Percentiles rank a stretch among this genome's conserved stretches.
These are phyloP conservation scores for Paxillus rubicundulus DNA, from an alignment of 768 basidiomycete genomes.

Conservation along the genomic window DNA sequence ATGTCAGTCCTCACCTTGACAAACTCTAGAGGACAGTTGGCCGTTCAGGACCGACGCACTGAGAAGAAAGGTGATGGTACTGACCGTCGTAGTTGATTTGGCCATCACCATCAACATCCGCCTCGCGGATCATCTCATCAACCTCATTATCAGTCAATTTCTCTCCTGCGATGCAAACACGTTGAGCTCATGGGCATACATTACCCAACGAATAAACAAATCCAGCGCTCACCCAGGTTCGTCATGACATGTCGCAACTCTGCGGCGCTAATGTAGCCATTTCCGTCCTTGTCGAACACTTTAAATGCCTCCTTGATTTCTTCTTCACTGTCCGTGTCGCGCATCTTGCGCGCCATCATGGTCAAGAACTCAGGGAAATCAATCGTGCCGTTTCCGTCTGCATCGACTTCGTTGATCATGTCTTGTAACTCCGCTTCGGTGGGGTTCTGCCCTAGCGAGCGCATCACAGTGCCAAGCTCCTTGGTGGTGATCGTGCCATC, in stretches of 20 bases:
- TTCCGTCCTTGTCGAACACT: conserved; percentile 95
- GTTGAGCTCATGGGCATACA: conserved; percentile 2
- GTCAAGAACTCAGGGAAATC: conserved; percentile 83
- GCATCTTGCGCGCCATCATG: conserved; percentile 87
- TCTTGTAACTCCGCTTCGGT: conserved; percentile 90
- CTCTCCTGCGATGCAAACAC: conserved; percentile 52
- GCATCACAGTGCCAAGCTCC: conserved; percentile 93
- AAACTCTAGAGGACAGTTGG: conserved; percentile 51
- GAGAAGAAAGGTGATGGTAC: conserved; percentile 14
- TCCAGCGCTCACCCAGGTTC: conserved; percentile 61
- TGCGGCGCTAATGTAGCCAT: conserved; percentile 82
- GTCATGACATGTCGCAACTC: conserved; percentile 93
- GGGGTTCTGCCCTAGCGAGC: conserved; percentile 89
- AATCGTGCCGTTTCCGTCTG: conserved; percentile 85
- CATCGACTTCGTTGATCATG: conserved; percentile 95
- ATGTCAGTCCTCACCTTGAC: conserved; percentile 51
- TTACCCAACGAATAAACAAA: not conserved
- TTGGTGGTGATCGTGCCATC: conserved; percentile 91
- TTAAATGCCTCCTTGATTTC: conserved; percentile 97
- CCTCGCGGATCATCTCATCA: conserved; percentile 96
- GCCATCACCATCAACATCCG: conserved; percentile 92
- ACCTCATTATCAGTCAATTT: conserved; percentile 85
- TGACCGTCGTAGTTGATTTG: conserved; percentile 84
- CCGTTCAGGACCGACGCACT: not conserved
- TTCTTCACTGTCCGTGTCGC: conserved; percentile 88